Percentiles rank a stretch among this genome's conserved stretches.
phyloP scores from a whole-genome alignment of 495 filamentous ascomycete genomes.

The Talaromyces stipitatus region DNA sequence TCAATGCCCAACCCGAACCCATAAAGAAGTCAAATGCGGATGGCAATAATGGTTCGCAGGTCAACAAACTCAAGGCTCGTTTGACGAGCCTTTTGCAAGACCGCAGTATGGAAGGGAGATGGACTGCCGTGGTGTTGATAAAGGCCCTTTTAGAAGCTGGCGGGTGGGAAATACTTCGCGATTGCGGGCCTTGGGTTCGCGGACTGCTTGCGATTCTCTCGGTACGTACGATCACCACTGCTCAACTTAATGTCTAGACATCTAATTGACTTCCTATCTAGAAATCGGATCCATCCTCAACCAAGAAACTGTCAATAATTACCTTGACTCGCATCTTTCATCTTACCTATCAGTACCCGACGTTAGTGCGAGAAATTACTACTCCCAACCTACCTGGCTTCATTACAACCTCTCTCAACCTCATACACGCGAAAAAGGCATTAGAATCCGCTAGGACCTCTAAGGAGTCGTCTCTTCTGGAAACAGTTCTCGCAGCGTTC shows the following conservation, averaged over 20 bases:
- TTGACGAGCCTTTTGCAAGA: conserved; percentile 69
- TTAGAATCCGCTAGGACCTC: conserved; percentile 5
- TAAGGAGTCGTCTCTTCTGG: conserved; percentile 42
- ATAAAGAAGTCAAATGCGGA: conserved; percentile 47
- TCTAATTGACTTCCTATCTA: conserved; percentile 22
- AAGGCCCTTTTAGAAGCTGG: conserved; percentile 77
- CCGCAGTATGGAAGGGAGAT: conserved; percentile 61
- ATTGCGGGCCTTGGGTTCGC: conserved; percentile 62
- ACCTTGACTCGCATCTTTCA: conserved; percentile 74
- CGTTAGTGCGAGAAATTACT: conserved; percentile 77
- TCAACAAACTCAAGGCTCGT: conserved; percentile 74
- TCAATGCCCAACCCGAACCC: conserved; percentile 38
- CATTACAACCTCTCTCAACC: conserved; percentile 61
- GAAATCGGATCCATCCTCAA: conserved; percentile 65
- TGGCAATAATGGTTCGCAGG: conserved; percentile 50
- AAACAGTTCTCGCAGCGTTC: conserved; percentile 57
- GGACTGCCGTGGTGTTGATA: conserved; percentile 65
- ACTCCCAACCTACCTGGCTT: conserved; percentile 74
- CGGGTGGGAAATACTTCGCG: conserved; percentile 67
- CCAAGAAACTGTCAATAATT: conserved; percentile 66
- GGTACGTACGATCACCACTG: conserved; percentile 43
- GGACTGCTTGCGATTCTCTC: conserved; percentile 61
- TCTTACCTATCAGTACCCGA: conserved; percentile 71
- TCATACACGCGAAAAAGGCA: conserved; percentile 41
- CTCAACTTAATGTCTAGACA: background rate